Percentiles rank a stretch among this genome's conserved stretches.
Evolutionary conservation across 192 early-diverging fungal genomes (phyloP).

Genomic region (Linnemannia schmuckeri): DNA sequence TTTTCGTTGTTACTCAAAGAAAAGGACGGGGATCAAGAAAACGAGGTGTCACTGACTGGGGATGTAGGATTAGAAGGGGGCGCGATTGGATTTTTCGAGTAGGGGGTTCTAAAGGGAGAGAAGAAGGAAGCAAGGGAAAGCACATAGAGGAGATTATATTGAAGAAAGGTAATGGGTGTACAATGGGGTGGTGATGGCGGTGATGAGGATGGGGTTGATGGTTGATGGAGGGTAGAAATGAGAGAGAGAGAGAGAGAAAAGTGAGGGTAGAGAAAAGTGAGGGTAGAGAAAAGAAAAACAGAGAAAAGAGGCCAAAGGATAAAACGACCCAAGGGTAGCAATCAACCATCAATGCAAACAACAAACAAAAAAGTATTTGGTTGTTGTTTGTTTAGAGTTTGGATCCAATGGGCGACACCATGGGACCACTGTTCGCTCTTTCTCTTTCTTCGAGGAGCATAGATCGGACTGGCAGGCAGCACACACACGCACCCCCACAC

Average conservation of each 20-base stretch:
- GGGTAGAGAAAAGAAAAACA: neutral
- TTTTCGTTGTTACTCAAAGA: neutral
- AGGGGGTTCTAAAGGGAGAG: neutral
- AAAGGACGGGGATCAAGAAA: neutral
- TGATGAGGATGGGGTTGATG: too few relatives aligned
- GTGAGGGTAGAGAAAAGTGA: neutral
- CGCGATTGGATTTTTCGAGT: neutral
- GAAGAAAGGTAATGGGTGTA: too few relatives aligned
- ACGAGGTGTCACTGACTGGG: neutral
- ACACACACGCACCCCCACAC: neutral
- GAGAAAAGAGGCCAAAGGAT: neutral
- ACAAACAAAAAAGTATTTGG: neutral
- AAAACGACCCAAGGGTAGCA: neutral
- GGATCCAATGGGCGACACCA: slow-evolving; percentile 4
- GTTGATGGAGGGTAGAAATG: too few relatives aligned
- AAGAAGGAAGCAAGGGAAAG: neutral
- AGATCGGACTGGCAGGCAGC: neutral
- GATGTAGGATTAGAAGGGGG: too few relatives aligned
- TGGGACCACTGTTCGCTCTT: neutral
- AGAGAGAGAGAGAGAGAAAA: neutral
- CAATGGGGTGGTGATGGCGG: too few relatives aligned
- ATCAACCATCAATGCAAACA: neutral
- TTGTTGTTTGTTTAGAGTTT: neutral
- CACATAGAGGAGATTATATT: too few relatives aligned
- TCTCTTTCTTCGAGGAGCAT: neutral